Evolutionary conservation across 2,329 filamentous ascomycete genomes (phyloP), one percentile per base, ranked within the genome.

Genomic region (Neoarthrinium moseri): DNA sequence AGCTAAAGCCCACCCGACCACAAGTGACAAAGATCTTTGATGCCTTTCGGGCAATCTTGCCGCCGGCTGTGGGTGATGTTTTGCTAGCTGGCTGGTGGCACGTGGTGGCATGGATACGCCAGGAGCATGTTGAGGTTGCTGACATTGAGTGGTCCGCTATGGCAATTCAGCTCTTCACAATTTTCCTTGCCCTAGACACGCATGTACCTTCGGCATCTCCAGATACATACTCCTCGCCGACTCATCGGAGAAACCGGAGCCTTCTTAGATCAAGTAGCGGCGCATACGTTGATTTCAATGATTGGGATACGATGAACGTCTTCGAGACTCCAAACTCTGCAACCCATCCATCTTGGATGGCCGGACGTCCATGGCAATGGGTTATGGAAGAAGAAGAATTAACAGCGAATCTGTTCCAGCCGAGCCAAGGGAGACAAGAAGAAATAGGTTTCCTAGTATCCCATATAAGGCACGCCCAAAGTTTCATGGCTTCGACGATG

Each of bases 31-130:
- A 74, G 44, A 69, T 84, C 7, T 67, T 91, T 7, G 72, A 79
- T 24, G 69, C 81, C 13, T 86, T 85, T 58, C 78, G 78, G 47
- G 83, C 84, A 51, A 75, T 87, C 26, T 62, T 91, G 22, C 80
- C 81, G 6, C 70, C 80, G 17, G 71, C 74, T 1, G 72, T 78
- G 32, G 80, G 68, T 49, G 84, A 72, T 68, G 87, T 72, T 21
- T 67, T 90, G 8, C 68, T 88, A 46, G 75, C 83, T 8, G 81
- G 78, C 2, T 91, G 87, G 86, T 87, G 87, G 78, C 84, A 89
- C 59, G 75, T 81, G 17, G 78, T 87, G 66, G 80, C 82, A 50
- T 92, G 87, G 87, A 70, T 89, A 32, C 68, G 70, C 23, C 58
- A 66, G 10, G 74, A 75, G 46, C 69, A 74, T 4, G 66, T 74